Conservation (phyloP, 768 basidiomycete genomes). For the Gymnopilus dilepis region DNA sequence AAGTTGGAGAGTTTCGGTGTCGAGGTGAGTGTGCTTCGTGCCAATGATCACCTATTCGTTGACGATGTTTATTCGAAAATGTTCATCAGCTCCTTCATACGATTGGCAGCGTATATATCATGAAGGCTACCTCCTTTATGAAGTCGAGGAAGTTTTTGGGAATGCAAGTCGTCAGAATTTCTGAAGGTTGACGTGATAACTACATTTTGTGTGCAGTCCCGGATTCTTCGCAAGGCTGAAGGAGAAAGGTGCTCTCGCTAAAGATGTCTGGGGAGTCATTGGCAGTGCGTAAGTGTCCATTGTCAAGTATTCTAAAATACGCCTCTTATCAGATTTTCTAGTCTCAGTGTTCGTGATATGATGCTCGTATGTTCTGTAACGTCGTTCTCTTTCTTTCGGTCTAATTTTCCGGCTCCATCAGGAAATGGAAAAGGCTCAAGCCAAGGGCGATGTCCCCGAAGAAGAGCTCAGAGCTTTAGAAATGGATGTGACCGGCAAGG, state of each 20-base stretch:
- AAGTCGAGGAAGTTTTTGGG: constrained; percentile 93
- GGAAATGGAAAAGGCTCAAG: constrained; percentile 91
- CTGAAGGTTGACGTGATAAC: background rate
- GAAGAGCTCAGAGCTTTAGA: constrained; percentile 87
- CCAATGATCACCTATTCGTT: no score
- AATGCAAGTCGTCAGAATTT: constrained; percentile 56
- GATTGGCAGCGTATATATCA: constrained; percentile 90
- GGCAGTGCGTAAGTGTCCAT: constrained; percentile 81
- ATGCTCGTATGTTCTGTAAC: constrained; percentile 55
- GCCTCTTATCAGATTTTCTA: constrained; percentile 28
- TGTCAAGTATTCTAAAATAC: constrained; percentile 4
- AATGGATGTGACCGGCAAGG: constrained; percentile 92
- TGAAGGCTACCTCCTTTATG: constrained; percentile 90
- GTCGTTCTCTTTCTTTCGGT: background rate
- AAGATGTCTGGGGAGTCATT: constrained; percentile 97
- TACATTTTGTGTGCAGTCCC: constrained; percentile 48
- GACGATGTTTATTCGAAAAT: background rate
- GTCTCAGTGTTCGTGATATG: constrained; percentile 75
- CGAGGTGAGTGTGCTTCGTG: no score
- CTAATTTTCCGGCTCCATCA: constrained; percentile 31
- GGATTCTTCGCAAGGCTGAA: constrained; percentile 95
- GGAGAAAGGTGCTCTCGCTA: constrained; percentile 91
- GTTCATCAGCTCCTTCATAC: constrained; percentile 80
- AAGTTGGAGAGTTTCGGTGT: constrained; percentile 98
- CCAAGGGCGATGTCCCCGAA: constrained; percentile 86